Evolutionary conservation across 2,329 filamentous ascomycete species (phyloP).

Genomic region (Setomelanomma holmii): DNA sequence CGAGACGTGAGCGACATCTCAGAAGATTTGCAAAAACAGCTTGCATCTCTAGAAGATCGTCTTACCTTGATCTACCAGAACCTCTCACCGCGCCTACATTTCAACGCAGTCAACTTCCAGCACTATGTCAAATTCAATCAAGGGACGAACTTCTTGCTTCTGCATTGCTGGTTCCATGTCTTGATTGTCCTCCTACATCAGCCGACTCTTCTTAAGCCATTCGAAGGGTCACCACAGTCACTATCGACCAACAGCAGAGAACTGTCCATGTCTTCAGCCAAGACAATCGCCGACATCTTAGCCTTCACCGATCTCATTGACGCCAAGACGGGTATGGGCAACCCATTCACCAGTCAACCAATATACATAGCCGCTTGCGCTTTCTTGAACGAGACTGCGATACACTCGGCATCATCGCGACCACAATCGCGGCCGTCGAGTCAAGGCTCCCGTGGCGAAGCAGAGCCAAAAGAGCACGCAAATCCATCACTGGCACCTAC

Average conservation of each 20-base stretch:
- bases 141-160: conserved; percentile 83
- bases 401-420: conserved; percentile 69
- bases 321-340: conserved; percentile 83
- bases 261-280: conserved; percentile 84
- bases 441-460: conserved; percentile 10
- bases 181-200: conserved; percentile 85
- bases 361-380: conserved; percentile 92
- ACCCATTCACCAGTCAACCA: conserved; percentile 87
- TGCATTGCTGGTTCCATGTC: conserved; percentile 90
- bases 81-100: conserved; percentile 76
- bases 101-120: conserved; percentile 86
- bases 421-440: conserved; percentile 66
- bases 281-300: conserved; percentile 88
- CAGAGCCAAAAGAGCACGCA: conserved; percentile 5
- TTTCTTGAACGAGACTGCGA: conserved; percentile 82
- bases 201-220: conserved; percentile 80
- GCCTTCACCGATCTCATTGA: conserved; percentile 87
- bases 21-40: conserved; percentile 72
- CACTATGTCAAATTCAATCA: conserved; percentile 81
- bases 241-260: conserved; percentile 82
- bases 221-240: conserved; percentile 72
- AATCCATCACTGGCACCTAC: conserved; percentile 9
- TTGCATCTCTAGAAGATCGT: conserved; percentile 81
- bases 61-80: conserved; percentile 77
- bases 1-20: conserved; percentile 77